Evolutionary conservation across 108 stramenopile genomes (phyloP).

Genomic region (Nitzschia palea): DNA sequence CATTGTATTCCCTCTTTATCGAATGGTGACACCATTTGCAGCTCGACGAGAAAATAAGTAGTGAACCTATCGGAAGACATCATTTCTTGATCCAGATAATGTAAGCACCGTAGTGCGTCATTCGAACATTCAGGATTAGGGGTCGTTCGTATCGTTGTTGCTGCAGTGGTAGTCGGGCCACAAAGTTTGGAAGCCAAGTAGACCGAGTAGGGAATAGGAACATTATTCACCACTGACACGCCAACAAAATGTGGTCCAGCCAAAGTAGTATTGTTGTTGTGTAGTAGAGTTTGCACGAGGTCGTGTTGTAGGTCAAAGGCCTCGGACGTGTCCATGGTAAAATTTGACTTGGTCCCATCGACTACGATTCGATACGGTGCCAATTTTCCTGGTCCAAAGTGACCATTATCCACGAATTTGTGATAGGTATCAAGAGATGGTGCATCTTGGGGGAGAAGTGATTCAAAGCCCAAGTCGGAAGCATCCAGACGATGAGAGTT

Average conservation of each 20-base stretch:
- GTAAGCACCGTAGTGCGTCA: background rate
- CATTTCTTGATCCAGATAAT: background rate
- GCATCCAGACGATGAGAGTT: conserved; percentile 3
- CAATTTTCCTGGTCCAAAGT: conserved; percentile 22
- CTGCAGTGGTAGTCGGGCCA: background rate
- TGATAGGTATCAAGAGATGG: conserved; percentile 8
- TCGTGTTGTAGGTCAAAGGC: conserved; percentile 32
- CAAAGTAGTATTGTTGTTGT: background rate
- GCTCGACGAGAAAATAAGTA: conserved; percentile 22
- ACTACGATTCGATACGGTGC: conserved; percentile 35
- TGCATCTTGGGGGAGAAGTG: conserved; percentile 12
- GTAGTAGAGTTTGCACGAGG: conserved; percentile 14
- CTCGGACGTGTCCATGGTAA: conserved; percentile 15
- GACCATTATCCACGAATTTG: background rate
- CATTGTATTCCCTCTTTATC: conserved; percentile 29
- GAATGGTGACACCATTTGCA: conserved; percentile 30
- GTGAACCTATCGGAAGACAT: background rate
- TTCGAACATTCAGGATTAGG: too few species aligned
- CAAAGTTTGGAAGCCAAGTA: conserved; percentile 13
- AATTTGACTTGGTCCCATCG: conserved; percentile 18
- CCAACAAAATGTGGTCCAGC: background rate
- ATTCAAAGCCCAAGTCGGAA: conserved; percentile 23
- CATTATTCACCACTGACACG: background rate
- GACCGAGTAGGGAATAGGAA: conserved; percentile 2
- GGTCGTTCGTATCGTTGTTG: background rate